These are phyloP conservation scores for Claviceps sp. DNA, from an alignment of 2,329 filamentous ascomycete genomes.

Conservation along the genomic window DNA sequence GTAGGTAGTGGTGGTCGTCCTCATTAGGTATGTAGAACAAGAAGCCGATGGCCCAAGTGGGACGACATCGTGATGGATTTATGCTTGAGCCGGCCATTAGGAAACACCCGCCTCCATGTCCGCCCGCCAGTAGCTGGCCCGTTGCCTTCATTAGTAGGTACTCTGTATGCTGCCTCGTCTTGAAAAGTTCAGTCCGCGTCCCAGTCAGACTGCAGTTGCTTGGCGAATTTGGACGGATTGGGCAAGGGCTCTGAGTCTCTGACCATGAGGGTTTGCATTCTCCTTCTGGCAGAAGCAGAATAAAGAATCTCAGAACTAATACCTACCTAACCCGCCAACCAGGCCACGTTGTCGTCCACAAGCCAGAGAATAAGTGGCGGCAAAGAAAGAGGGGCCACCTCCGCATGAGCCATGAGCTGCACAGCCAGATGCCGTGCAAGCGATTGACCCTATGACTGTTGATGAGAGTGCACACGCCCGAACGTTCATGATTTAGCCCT, in stretches of 20 bases:
- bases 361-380: neutral
- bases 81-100: neutral
- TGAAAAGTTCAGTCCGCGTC: neutral
- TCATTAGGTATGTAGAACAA: neutral
- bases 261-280: neutral
- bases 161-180: neutral
- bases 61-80: neutral
- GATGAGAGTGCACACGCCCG: neutral
- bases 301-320: neutral
- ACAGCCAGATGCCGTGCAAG: constrained; percentile 12
- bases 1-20: neutral
- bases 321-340: neutral
- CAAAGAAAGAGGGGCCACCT: neutral
- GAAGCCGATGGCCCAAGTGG: neutral
- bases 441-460: constrained; percentile 5
- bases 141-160: neutral
- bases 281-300: neutral
- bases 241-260: neutral
- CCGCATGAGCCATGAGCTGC: constrained; percentile 11
- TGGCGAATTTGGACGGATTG: neutral
- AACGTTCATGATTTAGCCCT: neutral
- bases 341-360: neutral
- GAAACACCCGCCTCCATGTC: neutral
- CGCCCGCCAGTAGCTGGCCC: neutral
- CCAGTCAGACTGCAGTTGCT: neutral